Percentiles rank a stretch among this genome's conserved stretches.
Conservation (phyloP, 495 filamentous ascomycete species). For the Pseudomonodictys pantanalensis region DNA sequence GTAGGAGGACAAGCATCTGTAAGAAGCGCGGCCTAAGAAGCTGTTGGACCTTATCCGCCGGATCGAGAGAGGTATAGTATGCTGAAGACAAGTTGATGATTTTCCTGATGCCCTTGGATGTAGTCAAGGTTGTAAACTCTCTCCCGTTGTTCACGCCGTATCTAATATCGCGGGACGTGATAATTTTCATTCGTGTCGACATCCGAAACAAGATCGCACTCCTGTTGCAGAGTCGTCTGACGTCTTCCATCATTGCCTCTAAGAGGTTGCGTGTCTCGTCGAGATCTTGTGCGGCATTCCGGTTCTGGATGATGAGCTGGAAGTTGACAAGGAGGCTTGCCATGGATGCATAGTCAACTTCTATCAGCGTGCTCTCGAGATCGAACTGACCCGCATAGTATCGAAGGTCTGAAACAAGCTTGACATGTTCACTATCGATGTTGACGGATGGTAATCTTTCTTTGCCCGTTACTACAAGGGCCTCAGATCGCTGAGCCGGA, state of each 20-base stretch:
- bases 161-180: slow-evolving; percentile 40
- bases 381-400: slow-evolving; percentile 27
- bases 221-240: slow-evolving; percentile 37
- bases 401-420: slow-evolving; percentile 37
- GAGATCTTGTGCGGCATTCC: slow-evolving; percentile 36
- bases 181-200: slow-evolving; percentile 39
- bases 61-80: slow-evolving; percentile 41
- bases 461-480: not conserved
- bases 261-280: slow-evolving; percentile 38
- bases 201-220: slow-evolving; percentile 43
- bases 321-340: slow-evolving; percentile 36
- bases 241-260: slow-evolving; percentile 44
- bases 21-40: slow-evolving; percentile 41
- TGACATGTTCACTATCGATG: slow-evolving; percentile 37
- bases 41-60: slow-evolving; percentile 31
- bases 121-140: slow-evolving; percentile 41
- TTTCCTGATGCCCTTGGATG: slow-evolving; percentile 41
- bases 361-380: slow-evolving; percentile 36
- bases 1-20: slow-evolving; percentile 42
- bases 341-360: slow-evolving; percentile 39
- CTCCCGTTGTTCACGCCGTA: slow-evolving; percentile 40
- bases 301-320: slow-evolving; percentile 28
- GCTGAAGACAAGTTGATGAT: slow-evolving; percentile 40
- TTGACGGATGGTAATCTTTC: slow-evolving; percentile 29
- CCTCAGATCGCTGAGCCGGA: not conserved